phyloP scores from a whole-genome alignment of 202 grass and related monocot genomes.

The Saccharum hybrid region DNA sequence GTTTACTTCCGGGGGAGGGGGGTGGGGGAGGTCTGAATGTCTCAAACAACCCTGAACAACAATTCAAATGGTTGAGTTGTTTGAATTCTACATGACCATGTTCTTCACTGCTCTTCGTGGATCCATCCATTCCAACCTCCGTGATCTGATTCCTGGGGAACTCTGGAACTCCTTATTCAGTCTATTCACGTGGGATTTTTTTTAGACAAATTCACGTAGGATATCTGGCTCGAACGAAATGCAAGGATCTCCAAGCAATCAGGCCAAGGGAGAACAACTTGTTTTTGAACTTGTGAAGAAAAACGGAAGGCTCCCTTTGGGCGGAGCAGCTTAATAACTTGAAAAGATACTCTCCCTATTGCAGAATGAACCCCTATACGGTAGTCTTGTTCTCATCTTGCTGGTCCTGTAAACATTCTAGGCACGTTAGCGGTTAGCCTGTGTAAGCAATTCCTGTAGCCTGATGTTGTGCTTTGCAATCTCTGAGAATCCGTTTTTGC shows the following conservation, averaged over 20 bases:
- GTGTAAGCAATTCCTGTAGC: neutral
- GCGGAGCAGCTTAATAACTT: neutral
- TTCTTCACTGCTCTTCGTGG: neutral
- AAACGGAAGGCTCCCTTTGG: too few species aligned
- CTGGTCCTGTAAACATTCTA: too few species aligned
- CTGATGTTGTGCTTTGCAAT: neutral
- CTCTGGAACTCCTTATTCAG: too few species aligned
- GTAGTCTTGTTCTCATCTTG: neutral
- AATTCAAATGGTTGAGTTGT: neutral
- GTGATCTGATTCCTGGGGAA: neutral
- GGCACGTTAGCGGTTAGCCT: neutral
- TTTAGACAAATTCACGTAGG: too few species aligned
- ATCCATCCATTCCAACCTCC: neutral
- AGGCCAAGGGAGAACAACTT: neutral
- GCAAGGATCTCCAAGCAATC: neutral
- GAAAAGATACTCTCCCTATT: neutral
- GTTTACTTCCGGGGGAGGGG: neutral
- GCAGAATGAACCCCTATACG: neutral
- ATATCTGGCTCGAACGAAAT: neutral
- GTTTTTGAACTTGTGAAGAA: neutral
- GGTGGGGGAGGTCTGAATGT: neutral
- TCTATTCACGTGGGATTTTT: too few species aligned
- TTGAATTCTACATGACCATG: neutral
- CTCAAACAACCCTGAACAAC: neutral
- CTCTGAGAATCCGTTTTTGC: too few species aligned